Percentiles rank a stretch among this genome's conserved stretches.
Conservation (phyloP, 2,329 filamentous ascomycete genomes). For the Aaosphaeria pasadenensis region DNA sequence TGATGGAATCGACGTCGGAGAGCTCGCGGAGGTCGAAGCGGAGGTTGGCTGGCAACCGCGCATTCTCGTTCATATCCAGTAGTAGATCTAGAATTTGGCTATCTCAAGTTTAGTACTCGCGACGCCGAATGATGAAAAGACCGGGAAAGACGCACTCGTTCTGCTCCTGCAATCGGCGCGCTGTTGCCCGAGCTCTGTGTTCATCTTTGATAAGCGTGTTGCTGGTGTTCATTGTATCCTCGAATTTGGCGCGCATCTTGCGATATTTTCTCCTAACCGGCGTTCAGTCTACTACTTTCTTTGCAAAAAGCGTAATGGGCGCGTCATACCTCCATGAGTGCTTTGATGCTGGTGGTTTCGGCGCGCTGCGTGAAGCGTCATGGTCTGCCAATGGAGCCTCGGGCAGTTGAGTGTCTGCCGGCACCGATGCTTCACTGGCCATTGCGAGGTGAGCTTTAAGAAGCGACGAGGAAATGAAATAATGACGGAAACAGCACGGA, state of each 20-base stretch:
- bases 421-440: constrained; percentile 21
- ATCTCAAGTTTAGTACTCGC: constrained; percentile 6
- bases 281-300: constrained; percentile 9
- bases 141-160: constrained; percentile 68
- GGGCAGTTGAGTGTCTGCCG: constrained; percentile 5
- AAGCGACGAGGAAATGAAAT: constrained; percentile 2
- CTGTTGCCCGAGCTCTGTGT: constrained; percentile 74
- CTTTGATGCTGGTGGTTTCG: constrained; percentile 27
- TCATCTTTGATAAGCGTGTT: constrained; percentile 80
- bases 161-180: constrained; percentile 81
- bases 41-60: constrained; percentile 71
- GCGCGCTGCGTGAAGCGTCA: constrained; percentile 16
- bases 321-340: constrained; percentile 36
- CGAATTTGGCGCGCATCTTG: constrained; percentile 80
- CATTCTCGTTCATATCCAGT: constrained; percentile 81
- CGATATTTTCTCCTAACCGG: constrained; percentile 76
- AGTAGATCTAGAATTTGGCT: constrained; percentile 88
- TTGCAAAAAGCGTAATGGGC: neutral
- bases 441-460: constrained; percentile 13
- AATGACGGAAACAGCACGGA: neutral
- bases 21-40: constrained; percentile 65
- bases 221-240: constrained; percentile 73
- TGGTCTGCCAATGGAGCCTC: constrained; percentile 2
- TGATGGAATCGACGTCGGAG: constrained; percentile 31
- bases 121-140: too few relatives aligned